Base-by-base conservation (phyloP, 2,329 filamentous ascomycete genomes). In the Cladophialophora psammophila region DNA sequence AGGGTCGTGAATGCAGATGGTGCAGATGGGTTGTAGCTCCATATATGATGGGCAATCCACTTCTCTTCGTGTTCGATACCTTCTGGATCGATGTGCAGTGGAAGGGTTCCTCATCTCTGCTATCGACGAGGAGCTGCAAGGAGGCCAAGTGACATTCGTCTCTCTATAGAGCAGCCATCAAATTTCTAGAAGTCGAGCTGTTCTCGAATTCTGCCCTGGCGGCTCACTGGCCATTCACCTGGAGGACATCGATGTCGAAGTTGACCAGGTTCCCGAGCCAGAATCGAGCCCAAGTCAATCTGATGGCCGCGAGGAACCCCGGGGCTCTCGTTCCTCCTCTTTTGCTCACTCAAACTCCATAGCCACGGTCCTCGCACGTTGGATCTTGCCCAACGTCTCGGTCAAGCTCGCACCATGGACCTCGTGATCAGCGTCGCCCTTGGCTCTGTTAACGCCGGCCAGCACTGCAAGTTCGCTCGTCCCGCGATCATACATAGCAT, bases 301-400 rank as follows among this genome's bases (percentile, higher is more conserved):
- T 50, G 20, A 50, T 50, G 26, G 2, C 45, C 6, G 2, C 5
- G 0, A 8, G 18, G 20, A 10, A 26, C 5, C 8, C 18, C 15
- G n/a, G 38, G 32, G 34, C 59, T 63, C 45, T 50, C 18, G 26
- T 12, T 50, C 18, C 13, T 31, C 45, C 8, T 26, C 13, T 3
- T 26, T 26, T 26, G 45, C 63, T 79, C 72, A 82, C 72, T 80
- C 79, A 68, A 76, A 77, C 72, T 83, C 80, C 65, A 83, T 79
- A n/a, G 83, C 80, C 60, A 83, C 81, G 31, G 77, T 80, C 26
- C 75, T 77, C 38, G 82, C 82, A 63, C 82, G 76, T 70, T 84
- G 81, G 18, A 80, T 78, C 71, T 80, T 82, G 20, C 81, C 82
- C 32, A 83, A 75, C 8, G 82, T 81, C 62, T 79, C 80, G 13